Evolutionary conservation across 768 basidiomycete species (phyloP), one percentile per base, ranked within the genome.

Genomic region (Sporobolomyces roseus): DNA sequence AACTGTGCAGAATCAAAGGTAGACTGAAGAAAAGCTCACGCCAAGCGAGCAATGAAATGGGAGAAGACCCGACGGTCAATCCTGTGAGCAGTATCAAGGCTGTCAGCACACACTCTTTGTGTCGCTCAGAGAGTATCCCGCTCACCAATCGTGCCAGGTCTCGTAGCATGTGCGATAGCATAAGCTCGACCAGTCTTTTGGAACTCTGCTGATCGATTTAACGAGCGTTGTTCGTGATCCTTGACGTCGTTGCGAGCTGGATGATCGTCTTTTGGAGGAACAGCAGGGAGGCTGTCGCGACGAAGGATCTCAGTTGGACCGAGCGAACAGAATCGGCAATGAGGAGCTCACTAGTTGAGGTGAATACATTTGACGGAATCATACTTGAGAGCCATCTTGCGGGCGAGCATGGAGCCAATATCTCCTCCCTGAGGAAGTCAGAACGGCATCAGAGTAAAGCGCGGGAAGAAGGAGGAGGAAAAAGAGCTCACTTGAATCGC

Each of bases 41-140:
- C 70, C 74, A 76, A 9, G 74, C 70, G 29, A 76, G 70, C 1
- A 76, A 60, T 0, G 72, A 67, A 38, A 74, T 66, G 1, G 75
- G 75, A 2, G 71, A 72, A 50, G 63, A 61, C 17, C 63, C 58
- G 13, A 69, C 50, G 38, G 59, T 48, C 38, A 65, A 41, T 32
- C 72, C 56, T 71, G 61, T 17, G 7, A 51, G 6, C 17, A 30
- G 38, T 9, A 19, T 38, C 41, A 32, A n/a, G n/a, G n/a, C n/a
- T n/a, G n/a, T n/a, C n/a, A n/a, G n/a, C n/a, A n/a, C n/a, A n/a
- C n/a, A n/a, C n/a, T n/a, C n/a, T n/a, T n/a, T n/a, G n/a, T n/a
- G n/a, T n/a, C n/a, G n/a, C n/a, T n/a, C n/a, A n/a, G n/a, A n/a
- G n/a, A n/a, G n/a, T n/a, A 43, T 5, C 17, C 33, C 8, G 5